Conservation (phyloP, 495 filamentous ascomycete genomes). For the Podospora anserina region DNA sequence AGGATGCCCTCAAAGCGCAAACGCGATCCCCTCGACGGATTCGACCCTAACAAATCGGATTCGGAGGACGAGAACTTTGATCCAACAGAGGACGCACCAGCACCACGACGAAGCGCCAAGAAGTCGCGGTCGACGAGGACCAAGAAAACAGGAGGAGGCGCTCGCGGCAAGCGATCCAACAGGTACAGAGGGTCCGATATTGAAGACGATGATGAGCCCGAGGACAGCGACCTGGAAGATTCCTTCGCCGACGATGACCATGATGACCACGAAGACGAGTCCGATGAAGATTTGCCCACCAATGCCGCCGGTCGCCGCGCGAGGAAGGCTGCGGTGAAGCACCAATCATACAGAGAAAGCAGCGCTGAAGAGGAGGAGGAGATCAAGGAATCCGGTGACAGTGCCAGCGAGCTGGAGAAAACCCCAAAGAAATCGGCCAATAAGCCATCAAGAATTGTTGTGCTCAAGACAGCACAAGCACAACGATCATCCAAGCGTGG, state of each 20-base stretch:
- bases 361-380: constrained; percentile 40
- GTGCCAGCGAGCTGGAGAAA: constrained; percentile 23
- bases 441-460: constrained; percentile 26
- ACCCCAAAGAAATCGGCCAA: constrained; percentile 20
- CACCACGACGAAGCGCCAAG: constrained; percentile 44
- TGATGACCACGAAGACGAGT: constrained; percentile 58
- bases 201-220: constrained; percentile 59
- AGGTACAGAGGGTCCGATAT: constrained; percentile 61
- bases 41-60: constrained; percentile 82
- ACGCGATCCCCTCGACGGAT: constrained; percentile 54
- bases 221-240: constrained; percentile 56
- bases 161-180: constrained; percentile 48
- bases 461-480: constrained; percentile 25
- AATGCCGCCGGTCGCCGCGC: constrained; percentile 68
- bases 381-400: constrained; percentile 34
- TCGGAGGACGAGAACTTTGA: constrained; percentile 78
- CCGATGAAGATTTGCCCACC: constrained; percentile 55
- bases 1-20: constrained; percentile 58
- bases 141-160: constrained; percentile 25
- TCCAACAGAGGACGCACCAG: constrained; percentile 45
- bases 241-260: constrained; percentile 57
- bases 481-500: constrained; percentile 21
- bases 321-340: constrained; percentile 56
- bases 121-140: constrained; percentile 36
- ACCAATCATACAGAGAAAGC: constrained; percentile 47